These are phyloP conservation scores for Mycena belliarum DNA, from an alignment of 768 basidiomycete species.

Conservation along the genomic window DNA sequence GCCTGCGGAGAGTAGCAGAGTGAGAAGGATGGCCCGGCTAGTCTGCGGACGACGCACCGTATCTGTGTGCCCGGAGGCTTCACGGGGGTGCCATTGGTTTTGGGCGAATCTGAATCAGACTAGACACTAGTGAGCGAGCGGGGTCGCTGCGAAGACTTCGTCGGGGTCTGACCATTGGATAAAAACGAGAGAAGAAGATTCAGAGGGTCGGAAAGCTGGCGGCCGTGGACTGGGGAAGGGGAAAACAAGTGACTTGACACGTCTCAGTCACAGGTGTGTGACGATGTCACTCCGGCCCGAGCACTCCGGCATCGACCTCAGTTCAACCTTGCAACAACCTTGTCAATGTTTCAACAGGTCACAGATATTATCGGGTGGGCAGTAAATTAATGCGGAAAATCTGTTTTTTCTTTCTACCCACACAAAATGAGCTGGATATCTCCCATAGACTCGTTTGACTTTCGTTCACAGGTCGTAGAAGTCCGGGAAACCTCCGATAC, in stretches of 20 bases:
- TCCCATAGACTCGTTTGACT: no score
- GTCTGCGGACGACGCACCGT: constrained; percentile 51
- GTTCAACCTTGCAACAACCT: no score
- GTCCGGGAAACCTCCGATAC: not conserved
- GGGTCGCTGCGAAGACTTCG: no score
- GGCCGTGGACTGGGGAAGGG: constrained; percentile 1
- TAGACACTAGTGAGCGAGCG: constrained; percentile 29
- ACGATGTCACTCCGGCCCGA: not conserved
- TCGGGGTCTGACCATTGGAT: constrained; percentile 37
- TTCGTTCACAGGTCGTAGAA: not conserved
- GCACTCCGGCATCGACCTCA: no score
- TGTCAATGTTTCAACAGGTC: no score
- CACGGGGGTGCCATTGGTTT: constrained; percentile 47
- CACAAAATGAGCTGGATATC: no score
- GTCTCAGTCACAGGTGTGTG: constrained; percentile 15
- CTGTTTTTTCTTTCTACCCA: no score
- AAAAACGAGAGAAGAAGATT: constrained; percentile 18
- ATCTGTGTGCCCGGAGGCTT: constrained; percentile 82
- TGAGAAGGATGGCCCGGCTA: not conserved
- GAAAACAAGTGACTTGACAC: constrained; percentile 10
- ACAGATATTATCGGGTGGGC: no score
- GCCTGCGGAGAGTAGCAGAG: not conserved
- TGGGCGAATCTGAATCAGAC: constrained; percentile 81
- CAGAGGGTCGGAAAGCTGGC: constrained; percentile 9
- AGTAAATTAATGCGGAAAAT: no score